A percentile compares a stretch with the other conserved stretches of the same genome.
These are phyloP conservation scores for Zizania palustris DNA, from an alignment of 202 grass and related monocot species.

Conservation along the genomic window DNA sequence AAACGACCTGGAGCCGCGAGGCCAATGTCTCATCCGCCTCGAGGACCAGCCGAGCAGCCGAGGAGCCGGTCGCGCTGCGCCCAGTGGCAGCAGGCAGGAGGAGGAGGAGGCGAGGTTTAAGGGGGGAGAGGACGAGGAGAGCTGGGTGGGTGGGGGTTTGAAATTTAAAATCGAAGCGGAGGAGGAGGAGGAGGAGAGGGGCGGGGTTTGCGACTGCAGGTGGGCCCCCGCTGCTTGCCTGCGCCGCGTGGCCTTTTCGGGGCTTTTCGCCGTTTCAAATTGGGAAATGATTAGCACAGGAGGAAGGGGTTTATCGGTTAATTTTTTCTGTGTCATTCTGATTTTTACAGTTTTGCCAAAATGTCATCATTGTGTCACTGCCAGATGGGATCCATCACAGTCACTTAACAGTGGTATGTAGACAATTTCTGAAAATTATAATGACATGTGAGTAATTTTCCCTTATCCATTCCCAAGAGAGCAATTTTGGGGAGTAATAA, in stretches of 20 bases:
- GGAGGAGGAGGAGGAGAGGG: slow-evolving; percentile 1
- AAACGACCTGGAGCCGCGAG: neutral
- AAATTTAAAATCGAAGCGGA: slow-evolving; percentile 76
- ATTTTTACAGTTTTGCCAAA: too few species aligned
- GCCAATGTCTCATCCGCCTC: slow-evolving; percentile 9
- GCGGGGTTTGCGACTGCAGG: neutral
- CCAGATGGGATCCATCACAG: too few species aligned
- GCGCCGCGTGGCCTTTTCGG: slow-evolving; percentile 18
- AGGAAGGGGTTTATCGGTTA: neutral
- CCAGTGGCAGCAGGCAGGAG: slow-evolving; percentile 40
- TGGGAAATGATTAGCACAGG: neutral
- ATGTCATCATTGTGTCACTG: too few species aligned
- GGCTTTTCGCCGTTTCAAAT: slow-evolving; percentile 22
- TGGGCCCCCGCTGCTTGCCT: neutral
- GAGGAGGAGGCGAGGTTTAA: slow-evolving; percentile 41
- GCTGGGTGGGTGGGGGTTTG: slow-evolving; percentile 45
- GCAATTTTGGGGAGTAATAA: slow-evolving; percentile 17
- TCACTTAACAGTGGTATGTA: too few species aligned
- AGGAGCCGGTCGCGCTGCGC: slow-evolving; percentile 21
- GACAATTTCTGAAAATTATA: too few species aligned
- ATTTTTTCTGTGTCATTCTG: too few species aligned
- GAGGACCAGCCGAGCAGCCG: slow-evolving; percentile 14
- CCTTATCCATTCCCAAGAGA: neutral
- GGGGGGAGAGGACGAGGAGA: slow-evolving; percentile 15
- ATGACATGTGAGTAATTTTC: too few species aligned